Conservation (phyloP, 2,329 filamentous ascomycete genomes). For the Ophiostoma sp. region DNA sequence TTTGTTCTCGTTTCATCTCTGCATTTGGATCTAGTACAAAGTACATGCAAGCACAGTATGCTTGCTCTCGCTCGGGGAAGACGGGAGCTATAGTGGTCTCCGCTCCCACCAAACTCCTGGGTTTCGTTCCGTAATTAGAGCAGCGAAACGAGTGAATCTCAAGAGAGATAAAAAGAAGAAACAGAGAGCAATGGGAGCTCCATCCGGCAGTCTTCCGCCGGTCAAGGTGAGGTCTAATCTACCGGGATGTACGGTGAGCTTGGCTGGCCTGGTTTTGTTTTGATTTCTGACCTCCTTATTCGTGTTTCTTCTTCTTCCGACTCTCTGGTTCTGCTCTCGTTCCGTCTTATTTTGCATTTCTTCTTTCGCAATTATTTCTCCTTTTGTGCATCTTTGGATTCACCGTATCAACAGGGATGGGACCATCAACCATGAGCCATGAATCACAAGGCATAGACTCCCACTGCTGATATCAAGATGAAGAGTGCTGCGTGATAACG, state of each 20-base stretch:
- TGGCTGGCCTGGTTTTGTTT: neutral
- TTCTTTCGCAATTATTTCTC: neutral
- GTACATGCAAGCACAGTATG: neutral
- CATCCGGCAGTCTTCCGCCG: slow-evolving; percentile 11
- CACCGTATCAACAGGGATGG: too few relatives aligned
- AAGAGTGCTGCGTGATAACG: too few relatives aligned
- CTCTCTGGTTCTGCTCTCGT: neutral
- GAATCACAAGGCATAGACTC: neutral
- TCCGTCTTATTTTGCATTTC: neutral
- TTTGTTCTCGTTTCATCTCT: too few relatives aligned
- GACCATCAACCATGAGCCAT: too few relatives aligned
- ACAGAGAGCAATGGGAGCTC: neutral
- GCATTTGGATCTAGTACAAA: neutral
- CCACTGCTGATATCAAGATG: too few relatives aligned
- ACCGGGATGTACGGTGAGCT: neutral
- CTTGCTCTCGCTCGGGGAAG: slow-evolving; percentile 6
- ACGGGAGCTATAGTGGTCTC: slow-evolving; percentile 12
- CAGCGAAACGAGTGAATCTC: neutral
- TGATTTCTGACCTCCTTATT: neutral
- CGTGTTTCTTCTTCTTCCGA: neutral
- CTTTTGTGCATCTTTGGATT: neutral
- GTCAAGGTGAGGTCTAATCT: slow-evolving; percentile 1
- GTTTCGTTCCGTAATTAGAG: neutral
- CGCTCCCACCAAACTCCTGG: slow-evolving; percentile 1
- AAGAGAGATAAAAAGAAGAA: neutral